phyloP scores from a whole-genome alignment of 2,329 filamentous ascomycete species.

The Metarhizium guizhouense region DNA sequence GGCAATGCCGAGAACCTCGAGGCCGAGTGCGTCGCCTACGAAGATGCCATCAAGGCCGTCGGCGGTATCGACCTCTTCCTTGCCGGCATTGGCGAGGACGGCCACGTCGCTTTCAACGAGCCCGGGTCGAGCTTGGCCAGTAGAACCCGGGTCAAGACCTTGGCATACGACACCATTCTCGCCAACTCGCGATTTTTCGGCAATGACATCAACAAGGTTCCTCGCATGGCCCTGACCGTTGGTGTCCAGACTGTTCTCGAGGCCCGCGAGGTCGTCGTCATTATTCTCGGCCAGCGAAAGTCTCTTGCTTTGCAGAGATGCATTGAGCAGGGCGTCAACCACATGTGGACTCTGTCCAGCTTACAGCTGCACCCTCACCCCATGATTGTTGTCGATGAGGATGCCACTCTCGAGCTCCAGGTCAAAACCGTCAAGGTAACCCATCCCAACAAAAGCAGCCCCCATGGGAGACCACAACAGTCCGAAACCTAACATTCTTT shows the following conservation, averaged over 20 bases:
- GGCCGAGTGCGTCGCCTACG: constrained; percentile 70
- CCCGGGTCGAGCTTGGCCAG: constrained; percentile 71
- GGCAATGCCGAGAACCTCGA: constrained; percentile 70
- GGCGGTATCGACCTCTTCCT: constrained; percentile 83
- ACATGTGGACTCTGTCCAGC: constrained; percentile 83
- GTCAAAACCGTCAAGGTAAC: constrained; percentile 61
- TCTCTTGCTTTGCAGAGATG: constrained; percentile 70
- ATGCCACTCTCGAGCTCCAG: constrained; percentile 63
- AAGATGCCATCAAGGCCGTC: constrained; percentile 62
- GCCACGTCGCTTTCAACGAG: constrained; percentile 87
- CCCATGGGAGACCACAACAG: too few species aligned
- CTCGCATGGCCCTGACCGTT: constrained; percentile 75
- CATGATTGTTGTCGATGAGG: constrained; percentile 76
- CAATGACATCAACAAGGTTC: constrained; percentile 64
- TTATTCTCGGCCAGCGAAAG: constrained; percentile 76
- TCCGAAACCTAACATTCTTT: background rate
- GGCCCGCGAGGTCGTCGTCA: constrained; percentile 71
- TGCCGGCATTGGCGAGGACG: constrained; percentile 76
- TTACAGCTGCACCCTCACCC: constrained; percentile 74
- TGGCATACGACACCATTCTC: constrained; percentile 79
- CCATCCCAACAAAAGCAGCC: background rate
- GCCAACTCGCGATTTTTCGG: constrained; percentile 81
- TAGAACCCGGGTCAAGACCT: constrained; percentile 74
- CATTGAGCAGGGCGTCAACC: constrained; percentile 74
- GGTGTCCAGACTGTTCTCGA: constrained; percentile 78